Base-by-base conservation (phyloP, 1,284 basidiomycete species). In the Earliella scabrosa region DNA sequence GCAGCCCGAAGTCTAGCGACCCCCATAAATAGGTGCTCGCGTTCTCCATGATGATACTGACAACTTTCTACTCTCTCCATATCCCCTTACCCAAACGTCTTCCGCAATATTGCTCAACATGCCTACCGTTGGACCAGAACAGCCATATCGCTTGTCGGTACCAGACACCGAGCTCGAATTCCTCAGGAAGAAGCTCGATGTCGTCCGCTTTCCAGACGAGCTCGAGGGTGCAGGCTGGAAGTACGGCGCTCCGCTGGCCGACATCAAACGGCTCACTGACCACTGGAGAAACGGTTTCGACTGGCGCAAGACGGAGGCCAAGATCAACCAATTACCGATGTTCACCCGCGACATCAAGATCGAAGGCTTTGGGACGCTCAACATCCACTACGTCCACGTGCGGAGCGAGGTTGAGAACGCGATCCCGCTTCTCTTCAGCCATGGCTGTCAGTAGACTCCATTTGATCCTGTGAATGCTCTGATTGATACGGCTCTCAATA, bases 311-410 rank as follows among this genome's bases (percentile, higher is more conserved):
- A 64, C 76, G 14, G 80, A 83, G 63, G 67, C 66, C 10, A 60
- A 64, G 20, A 55, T 83, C 39, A 83, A 84, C 61, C 66, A 66
- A 9, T 66, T 83, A 16, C 78, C 80, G 0, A 80, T 80, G 64
- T 83, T 79, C 59, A 82, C 75, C 38, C 68, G 73, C 36, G 72
- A 77, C 41, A 74, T 82, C 41, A 67, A 70, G 2, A 74, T 82
- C 7, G 77, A 78, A 0, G 77, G 74, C 0, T 73, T 73, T 57
- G 78, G 76, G 14, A 63, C 64, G 23, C 65, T 83, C 52, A 77
- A 76, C 45, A 68, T 83, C 3, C 81, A 85, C 60, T 83, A 80
- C 54, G 73, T 83, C 7, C 80, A 85, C 65, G 71, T 79, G 70
- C 69, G 67, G 61, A 82, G 81, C 62, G 54, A 52, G 18, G 61